phyloP scores from a whole-genome alignment of 352 stramenopile genomes.

The Aphanomyces invadans region DNA sequence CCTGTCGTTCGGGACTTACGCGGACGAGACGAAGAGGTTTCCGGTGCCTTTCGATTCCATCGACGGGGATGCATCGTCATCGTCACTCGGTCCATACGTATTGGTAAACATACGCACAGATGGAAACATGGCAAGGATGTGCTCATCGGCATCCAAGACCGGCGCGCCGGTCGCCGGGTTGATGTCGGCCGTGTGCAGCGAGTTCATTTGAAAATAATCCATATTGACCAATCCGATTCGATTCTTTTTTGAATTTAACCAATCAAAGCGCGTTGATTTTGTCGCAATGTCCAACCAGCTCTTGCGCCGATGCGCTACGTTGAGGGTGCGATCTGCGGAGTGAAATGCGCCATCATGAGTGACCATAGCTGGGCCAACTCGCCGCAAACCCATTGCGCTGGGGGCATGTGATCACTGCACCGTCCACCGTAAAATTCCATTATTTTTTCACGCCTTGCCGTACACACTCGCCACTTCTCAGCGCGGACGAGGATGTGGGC shows the following conservation, averaged over 20 bases:
- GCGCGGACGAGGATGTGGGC: no score
- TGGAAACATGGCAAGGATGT: conserved; percentile 13
- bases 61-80: conserved; percentile 3
- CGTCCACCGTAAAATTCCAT: background rate
- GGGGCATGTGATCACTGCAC: no score
- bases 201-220: conserved; percentile 13
- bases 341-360: no score
- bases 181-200: conserved; percentile 13
- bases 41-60: conserved; percentile 14
- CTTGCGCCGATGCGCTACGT: no score
- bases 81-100: conserved; percentile 13
- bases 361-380: no score
- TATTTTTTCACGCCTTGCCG: background rate
- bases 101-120: conserved; percentile 16
- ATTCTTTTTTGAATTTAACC: background rate
- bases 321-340: no score
- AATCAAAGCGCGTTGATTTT: no score
- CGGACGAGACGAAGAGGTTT: conserved; percentile 19
- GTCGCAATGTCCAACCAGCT: no score
- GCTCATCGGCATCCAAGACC: conserved; percentile 8
- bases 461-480: no score
- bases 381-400: no score
- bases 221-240: background rate
- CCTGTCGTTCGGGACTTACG: background rate
- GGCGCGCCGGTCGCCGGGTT: conserved; percentile 11